phyloP scores from a whole-genome alignment of 2,329 filamentous ascomycete species.

The Pyrenochaeta sp. region DNA sequence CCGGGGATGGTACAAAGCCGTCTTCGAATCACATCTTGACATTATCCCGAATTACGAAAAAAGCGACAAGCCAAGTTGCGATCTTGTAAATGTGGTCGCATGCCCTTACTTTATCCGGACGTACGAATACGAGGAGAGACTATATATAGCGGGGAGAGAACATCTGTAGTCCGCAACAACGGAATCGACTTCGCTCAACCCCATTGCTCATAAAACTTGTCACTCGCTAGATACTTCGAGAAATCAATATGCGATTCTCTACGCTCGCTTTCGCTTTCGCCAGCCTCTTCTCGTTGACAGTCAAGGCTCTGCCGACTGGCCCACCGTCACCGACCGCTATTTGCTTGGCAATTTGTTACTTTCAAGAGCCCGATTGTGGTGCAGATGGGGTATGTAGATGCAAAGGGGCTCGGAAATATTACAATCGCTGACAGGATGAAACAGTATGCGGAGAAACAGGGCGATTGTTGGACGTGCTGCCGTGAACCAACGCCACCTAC shows the following conservation, averaged over 20 bases:
- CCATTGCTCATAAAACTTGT: background rate
- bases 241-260: background rate
- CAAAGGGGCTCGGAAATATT: background rate
- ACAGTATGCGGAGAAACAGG: background rate
- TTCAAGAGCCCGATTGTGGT: background rate
- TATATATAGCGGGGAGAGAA: background rate
- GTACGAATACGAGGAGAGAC: background rate
- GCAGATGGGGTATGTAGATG: background rate
- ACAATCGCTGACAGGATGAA: background rate
- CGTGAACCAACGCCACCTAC: background rate
- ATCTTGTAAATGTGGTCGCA: background rate
- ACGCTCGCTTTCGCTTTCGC: background rate
- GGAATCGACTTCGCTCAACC: background rate
- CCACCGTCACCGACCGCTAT: background rate
- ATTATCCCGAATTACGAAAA: background rate
- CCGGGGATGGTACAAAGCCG: background rate
- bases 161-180: background rate
- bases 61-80: background rate
- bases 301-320: background rate
- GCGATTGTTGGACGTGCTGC: background rate
- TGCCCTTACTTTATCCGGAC: background rate
- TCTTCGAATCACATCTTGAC: background rate
- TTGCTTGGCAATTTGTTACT: slow-evolving; percentile 1
- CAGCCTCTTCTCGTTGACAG: background rate
- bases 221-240: background rate